Conservation (phyloP, 257 asterid genomes). For the Solanum arcanum region DNA sequence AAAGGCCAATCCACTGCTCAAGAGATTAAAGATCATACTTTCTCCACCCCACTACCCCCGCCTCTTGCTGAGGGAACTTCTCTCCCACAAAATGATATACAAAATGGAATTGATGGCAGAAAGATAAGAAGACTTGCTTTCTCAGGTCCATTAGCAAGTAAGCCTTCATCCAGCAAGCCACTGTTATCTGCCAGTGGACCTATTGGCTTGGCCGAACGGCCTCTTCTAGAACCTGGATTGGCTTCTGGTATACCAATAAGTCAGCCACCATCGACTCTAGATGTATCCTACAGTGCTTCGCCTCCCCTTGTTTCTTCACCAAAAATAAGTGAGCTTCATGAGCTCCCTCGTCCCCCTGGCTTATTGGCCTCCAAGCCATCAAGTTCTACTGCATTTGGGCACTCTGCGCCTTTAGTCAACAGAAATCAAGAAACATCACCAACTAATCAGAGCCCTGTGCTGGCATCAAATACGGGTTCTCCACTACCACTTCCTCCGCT, state of each 20-base stretch:
- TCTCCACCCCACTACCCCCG: constrained; percentile 64
- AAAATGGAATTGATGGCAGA: constrained; percentile 33
- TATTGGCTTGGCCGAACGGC: constrained; percentile 35
- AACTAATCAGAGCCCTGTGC: constrained; percentile 32
- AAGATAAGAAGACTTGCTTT: constrained; percentile 52
- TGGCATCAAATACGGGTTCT: constrained; percentile 42
- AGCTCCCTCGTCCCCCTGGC: constrained; percentile 98
- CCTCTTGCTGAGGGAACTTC: constrained; percentile 48
- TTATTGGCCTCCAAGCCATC: constrained; percentile 36
- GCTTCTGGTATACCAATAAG: constrained; percentile 29
- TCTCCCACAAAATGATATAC: constrained; percentile 33
- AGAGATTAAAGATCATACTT: constrained; percentile 38
- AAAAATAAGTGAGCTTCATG: constrained; percentile 82
- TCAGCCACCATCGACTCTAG: constrained; percentile 32
- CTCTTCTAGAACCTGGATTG: constrained; percentile 36
- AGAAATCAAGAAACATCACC: constrained; percentile 59
- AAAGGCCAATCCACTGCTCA: constrained; percentile 30
- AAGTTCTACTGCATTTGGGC: constrained; percentile 42
- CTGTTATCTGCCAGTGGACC: constrained; percentile 45
- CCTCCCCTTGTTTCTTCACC: constrained; percentile 74
- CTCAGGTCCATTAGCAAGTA: constrained; percentile 85
- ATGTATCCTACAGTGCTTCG: constrained; percentile 40
- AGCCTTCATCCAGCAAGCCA: constrained; percentile 49
- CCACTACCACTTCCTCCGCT: constrained; percentile 69
- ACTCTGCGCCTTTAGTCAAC: constrained; percentile 67